Evolutionary conservation across 116 monocot genomes (phyloP).

Genomic region (Zostera marina): DNA sequence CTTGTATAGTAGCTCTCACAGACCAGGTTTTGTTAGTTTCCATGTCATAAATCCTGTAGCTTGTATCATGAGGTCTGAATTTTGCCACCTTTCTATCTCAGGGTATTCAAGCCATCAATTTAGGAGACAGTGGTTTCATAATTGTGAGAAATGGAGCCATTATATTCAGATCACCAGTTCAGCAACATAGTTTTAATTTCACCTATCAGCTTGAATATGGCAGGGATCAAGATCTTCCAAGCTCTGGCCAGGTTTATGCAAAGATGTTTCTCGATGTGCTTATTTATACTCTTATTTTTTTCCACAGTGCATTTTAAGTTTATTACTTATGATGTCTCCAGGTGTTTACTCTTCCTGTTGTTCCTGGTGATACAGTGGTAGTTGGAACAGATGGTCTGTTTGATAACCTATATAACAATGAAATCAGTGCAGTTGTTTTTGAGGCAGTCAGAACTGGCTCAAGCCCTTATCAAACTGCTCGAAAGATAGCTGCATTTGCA

Average conservation of each 20-base stretch:
- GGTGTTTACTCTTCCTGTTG: constrained; percentile 46
- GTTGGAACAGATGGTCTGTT: constrained; percentile 76
- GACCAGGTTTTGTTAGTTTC: constrained; percentile 37
- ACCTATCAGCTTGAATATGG: constrained; percentile 89
- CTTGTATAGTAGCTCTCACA: constrained; percentile 87
- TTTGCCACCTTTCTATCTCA: constrained; percentile 10
- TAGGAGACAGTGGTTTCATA: constrained; percentile 87
- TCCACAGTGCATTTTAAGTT: background rate
- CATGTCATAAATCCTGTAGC: background rate
- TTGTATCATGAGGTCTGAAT: background rate
- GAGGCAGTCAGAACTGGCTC: constrained; percentile 39
- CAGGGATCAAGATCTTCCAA: constrained; percentile 64
- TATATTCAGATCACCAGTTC: constrained; percentile 63
- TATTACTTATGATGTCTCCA: constrained; percentile 5
- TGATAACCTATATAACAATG: constrained; percentile 65
- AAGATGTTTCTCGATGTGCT: background rate
- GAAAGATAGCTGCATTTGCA: constrained; percentile 65
- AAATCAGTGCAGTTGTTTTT: constrained; percentile 44
- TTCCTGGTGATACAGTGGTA: constrained; percentile 54
- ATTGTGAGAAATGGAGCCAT: constrained; percentile 72
- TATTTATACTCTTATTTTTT: background rate
- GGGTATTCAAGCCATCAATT: constrained; percentile 70
- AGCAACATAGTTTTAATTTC: constrained; percentile 91
- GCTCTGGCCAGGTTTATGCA: constrained; percentile 57
- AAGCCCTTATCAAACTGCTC: constrained; percentile 41